These are phyloP conservation scores for Geosiphon pyriformis DNA, from an alignment of 192 early-diverging fungal genomes.

Conservation along the genomic window DNA sequence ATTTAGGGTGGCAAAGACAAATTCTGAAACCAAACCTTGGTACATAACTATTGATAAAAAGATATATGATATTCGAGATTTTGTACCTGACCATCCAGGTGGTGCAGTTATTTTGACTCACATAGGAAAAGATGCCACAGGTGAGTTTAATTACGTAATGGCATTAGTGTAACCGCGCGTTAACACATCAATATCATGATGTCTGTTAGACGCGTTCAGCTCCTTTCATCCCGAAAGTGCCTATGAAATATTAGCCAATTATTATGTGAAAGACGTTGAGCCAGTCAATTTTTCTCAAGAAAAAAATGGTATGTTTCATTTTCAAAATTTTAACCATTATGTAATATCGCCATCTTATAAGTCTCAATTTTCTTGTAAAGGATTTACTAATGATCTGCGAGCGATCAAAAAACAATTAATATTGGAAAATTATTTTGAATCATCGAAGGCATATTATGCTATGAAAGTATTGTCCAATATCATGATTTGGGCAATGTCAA, in stretches of 20 bases:
- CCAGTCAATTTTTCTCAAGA: too few species aligned
- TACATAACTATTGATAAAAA: constrained; percentile 72
- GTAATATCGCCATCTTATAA: too few species aligned
- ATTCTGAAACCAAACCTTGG: constrained; percentile 36
- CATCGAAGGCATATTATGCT: constrained; percentile 65
- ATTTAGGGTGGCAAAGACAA: too few species aligned
- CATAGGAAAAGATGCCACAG: constrained; percentile 66
- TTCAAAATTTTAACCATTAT: too few species aligned
- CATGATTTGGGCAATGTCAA: constrained; percentile 41
- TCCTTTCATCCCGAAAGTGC: constrained; percentile 69
- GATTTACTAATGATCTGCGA: constrained; percentile 59
- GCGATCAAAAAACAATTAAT: constrained; percentile 49
- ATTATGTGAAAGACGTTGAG: constrained; percentile 72
- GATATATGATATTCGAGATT: constrained; percentile 76
- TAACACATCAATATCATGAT: neutral
- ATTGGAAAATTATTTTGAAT: constrained; percentile 54
- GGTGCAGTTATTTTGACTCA: constrained; percentile 70
- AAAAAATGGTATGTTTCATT: too few species aligned
- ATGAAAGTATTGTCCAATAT: constrained; percentile 56
- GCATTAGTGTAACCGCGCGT: neutral
- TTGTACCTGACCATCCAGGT: constrained; percentile 72
- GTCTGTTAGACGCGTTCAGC: constrained; percentile 59
- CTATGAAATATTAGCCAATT: constrained; percentile 61
- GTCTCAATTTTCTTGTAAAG: too few species aligned
- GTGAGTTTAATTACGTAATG: constrained; percentile 28